Percentiles rank a stretch among this genome's conserved stretches.
Conservation (phyloP, 1,284 basidiomycete species). For the Sporisorium sorghi region DNA sequence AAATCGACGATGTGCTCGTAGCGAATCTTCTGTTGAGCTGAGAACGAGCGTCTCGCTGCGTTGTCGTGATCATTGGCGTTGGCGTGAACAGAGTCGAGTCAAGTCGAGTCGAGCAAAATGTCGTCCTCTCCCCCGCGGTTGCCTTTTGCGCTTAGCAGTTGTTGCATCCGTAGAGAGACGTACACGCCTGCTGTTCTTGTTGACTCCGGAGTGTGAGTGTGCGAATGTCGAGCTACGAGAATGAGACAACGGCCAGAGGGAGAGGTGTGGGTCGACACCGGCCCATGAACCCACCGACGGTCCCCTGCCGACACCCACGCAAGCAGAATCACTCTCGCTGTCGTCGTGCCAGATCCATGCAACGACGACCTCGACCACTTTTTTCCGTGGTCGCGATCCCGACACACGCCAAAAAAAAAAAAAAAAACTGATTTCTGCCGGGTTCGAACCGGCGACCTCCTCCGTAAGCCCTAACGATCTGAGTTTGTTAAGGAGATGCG, state of each 20-base stretch:
- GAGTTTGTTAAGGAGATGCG: slow-evolving; percentile 55
- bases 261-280: background rate
- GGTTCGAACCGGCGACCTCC: slow-evolving; percentile 60
- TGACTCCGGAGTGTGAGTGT: too few species aligned
- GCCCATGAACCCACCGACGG: background rate
- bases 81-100: too few species aligned
- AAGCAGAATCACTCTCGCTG: background rate
- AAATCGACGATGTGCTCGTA: slow-evolving; percentile 4
- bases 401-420: too few species aligned
- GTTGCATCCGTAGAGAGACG: background rate
- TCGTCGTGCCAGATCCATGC: background rate
- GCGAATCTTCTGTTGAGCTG: background rate
- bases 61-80: too few species aligned
- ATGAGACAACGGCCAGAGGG: background rate
- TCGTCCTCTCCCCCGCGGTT: background rate
- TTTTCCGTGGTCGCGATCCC: background rate
- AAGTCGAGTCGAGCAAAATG: background rate
- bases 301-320: background rate
- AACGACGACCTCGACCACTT: background rate
- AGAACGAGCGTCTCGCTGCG: too few species aligned
- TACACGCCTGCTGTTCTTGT: background rate
- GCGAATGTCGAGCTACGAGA: background rate
- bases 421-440: slow-evolving; percentile 50
- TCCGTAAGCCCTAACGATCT: slow-evolving; percentile 54
- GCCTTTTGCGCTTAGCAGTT: background rate